A percentile compares a stretch with the other conserved stretches of the same genome.
These are phyloP conservation scores for Aspergillus sp. DNA, from an alignment of 2,329 filamentous ascomycete species.

Conservation along the genomic window DNA sequence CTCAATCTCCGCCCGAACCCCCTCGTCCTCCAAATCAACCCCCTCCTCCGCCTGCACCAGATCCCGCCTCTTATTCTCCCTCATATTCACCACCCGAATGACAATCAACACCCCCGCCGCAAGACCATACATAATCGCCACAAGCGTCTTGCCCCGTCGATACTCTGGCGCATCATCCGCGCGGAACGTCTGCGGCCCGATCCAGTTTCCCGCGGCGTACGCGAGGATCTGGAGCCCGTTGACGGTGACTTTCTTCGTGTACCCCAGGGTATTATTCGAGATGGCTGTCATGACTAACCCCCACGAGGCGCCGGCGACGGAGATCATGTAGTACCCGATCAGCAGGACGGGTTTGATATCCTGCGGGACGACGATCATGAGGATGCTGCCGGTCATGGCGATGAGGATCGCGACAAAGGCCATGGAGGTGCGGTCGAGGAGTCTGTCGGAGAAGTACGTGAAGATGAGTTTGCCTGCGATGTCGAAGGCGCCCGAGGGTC, in stretches of 20 bases:
- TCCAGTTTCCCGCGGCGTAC: slow-evolving; percentile 50
- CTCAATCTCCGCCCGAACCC: slow-evolving; percentile 11
- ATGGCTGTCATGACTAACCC: slow-evolving; percentile 17
- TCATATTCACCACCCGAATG: slow-evolving; percentile 20
- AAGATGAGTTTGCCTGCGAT: neutral
- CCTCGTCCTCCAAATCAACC: neutral
- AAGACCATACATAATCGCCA: slow-evolving; percentile 33
- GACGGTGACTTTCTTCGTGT: slow-evolving; percentile 56
- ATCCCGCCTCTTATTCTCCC: slow-evolving; percentile 38
- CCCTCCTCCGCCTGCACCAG: slow-evolving; percentile 18
- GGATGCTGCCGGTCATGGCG: neutral
- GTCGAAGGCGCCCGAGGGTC: slow-evolving; percentile 41
- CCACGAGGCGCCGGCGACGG: slow-evolving; percentile 44
- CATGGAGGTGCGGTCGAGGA: neutral
- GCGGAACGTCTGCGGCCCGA: slow-evolving; percentile 52
- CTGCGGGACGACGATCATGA: neutral
- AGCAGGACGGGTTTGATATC: slow-evolving; percentile 38
- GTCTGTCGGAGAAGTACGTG: neutral
- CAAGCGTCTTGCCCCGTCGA: slow-evolving; percentile 21
- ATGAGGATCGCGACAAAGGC: neutral
- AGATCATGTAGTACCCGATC: slow-evolving; percentile 48
- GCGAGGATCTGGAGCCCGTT: slow-evolving; percentile 52
- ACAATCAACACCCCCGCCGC: slow-evolving; percentile 26
- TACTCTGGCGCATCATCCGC: slow-evolving; percentile 49
- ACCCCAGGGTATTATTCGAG: slow-evolving; percentile 48